Percentiles rank a stretch among this genome's conserved stretches.
These are phyloP conservation scores for Dichotomocladium elegans DNA, from an alignment of 371 early-diverging fungal genomes.

Conservation along the genomic window DNA sequence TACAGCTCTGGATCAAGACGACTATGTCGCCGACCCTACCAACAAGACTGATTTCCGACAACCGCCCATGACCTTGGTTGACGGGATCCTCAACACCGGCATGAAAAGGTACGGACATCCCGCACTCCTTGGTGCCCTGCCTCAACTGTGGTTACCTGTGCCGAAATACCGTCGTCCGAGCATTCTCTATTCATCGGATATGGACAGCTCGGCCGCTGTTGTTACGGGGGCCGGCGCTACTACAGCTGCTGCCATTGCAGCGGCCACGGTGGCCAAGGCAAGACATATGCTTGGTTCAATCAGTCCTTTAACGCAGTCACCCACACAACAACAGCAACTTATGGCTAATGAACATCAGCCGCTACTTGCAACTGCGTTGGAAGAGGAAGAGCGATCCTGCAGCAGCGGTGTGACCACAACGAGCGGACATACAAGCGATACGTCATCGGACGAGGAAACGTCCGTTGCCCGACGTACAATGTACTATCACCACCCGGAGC, in stretches of 20 bases:
- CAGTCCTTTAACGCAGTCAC: conserved; percentile 1
- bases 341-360: conserved; percentile 10
- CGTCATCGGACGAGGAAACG: conserved; percentile 23
- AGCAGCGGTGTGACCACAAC: too few relatives aligned
- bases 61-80: conserved; percentile 71
- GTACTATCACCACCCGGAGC: conserved; percentile 61
- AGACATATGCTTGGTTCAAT: background rate
- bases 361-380: conserved; percentile 1
- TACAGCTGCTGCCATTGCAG: background rate
- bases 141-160: conserved; percentile 74
- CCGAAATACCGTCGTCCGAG: conserved; percentile 6
- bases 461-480: conserved; percentile 24
- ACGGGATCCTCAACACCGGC: conserved; percentile 73
- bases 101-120: conserved; percentile 73
- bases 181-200: background rate
- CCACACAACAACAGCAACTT: conserved; percentile 3
- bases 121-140: conserved; percentile 66
- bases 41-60: conserved; percentile 61
- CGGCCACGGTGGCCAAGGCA: too few relatives aligned
- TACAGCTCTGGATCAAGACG: conserved; percentile 62
- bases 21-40: conserved; percentile 62
- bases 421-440: conserved; percentile 26
- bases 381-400: conserved; percentile 6
- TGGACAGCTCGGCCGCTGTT: too few relatives aligned
- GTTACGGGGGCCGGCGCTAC: background rate